A percentile compares a stretch with the other conserved stretches of the same genome.
These are phyloP conservation scores for Aspergillus tubingensis DNA, from an alignment of 2,329 filamentous ascomycete genomes.

Conservation along the genomic window DNA sequence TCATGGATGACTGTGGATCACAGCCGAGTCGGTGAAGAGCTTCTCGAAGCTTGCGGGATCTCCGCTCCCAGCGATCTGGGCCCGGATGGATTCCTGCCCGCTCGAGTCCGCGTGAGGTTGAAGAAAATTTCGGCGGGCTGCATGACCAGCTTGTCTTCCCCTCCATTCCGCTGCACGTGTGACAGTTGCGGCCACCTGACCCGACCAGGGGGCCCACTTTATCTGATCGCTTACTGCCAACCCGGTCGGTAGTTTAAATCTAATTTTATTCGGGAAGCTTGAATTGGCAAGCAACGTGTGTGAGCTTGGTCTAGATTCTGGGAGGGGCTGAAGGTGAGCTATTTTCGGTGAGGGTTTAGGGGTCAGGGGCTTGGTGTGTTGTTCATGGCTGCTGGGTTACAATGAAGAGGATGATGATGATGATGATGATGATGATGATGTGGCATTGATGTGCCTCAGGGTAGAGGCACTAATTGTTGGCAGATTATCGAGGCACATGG, in stretches of 20 bases:
- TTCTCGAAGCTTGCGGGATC: neutral
- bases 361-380: too few relatives aligned
- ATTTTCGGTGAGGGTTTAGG: too few relatives aligned
- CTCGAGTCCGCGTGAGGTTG: constrained; percentile 1
- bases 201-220: neutral
- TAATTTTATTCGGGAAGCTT: neutral
- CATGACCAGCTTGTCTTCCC: neutral
- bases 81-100: neutral
- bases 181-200: neutral
- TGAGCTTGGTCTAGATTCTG: too few relatives aligned
- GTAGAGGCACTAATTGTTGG: too few relatives aligned
- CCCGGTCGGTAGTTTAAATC: constrained; percentile 2
- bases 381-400: too few relatives aligned
- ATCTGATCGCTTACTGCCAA: neutral
- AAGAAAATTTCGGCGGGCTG: constrained; percentile 2
- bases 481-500: too few relatives aligned
- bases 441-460: too few relatives aligned
- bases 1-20: neutral
- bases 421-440: too few relatives aligned
- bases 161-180: neutral
- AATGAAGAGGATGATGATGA: too few relatives aligned
- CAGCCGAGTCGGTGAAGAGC: neutral
- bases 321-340: too few relatives aligned
- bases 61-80: neutral
- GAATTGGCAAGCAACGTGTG: too few relatives aligned